A percentile compares a stretch with the other conserved stretches of the same genome.
Evolutionary conservation across 129 eudicot species (phyloP).

Genomic region (Artemisia annua): DNA sequence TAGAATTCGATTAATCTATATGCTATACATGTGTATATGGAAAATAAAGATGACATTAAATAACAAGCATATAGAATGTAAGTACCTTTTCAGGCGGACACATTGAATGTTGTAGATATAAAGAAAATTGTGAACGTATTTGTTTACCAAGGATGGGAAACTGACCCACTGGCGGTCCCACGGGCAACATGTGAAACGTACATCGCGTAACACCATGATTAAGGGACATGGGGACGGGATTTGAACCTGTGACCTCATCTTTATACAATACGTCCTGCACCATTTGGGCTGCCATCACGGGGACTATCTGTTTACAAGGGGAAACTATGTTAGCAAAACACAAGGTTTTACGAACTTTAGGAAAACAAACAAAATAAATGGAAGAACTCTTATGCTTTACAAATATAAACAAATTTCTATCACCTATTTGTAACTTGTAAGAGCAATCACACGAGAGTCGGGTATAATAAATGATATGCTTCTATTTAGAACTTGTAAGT

Average conservation of each 20-base stretch:
- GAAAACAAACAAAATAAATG: neutral
- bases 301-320: neutral
- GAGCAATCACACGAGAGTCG: neutral
- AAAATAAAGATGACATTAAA: neutral
- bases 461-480: neutral
- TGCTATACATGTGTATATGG: neutral
- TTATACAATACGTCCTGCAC: too few species aligned
- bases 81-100: neutral
- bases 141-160: slow-evolving; percentile 7
- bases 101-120: neutral
- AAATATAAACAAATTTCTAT: neutral
- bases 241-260: too few species aligned
- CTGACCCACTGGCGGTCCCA: too few species aligned
- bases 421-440: neutral
- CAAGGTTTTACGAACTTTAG: neutral
- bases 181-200: too few species aligned
- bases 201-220: too few species aligned
- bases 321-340: neutral
- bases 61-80: neutral
- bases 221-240: too few species aligned
- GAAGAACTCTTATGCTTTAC: neutral
- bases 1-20: neutral
- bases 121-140: neutral
- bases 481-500: neutral
- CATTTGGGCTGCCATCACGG: too few species aligned